Evolutionary conservation across 1,139 yeast genomes (phyloP).

Genomic region (Scheffersomyces insectosa): DNA sequence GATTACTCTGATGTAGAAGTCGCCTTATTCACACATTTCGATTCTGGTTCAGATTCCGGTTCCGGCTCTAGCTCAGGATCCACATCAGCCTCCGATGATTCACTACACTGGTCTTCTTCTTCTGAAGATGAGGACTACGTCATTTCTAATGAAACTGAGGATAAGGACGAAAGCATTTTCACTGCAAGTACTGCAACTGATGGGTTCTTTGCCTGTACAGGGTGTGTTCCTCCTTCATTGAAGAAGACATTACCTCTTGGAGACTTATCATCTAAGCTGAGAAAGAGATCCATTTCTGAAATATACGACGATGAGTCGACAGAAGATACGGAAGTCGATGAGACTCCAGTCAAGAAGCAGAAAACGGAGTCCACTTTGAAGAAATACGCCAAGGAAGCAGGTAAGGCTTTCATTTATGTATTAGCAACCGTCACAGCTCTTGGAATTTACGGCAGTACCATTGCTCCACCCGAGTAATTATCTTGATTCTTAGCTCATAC

Average conservation of each 20-base stretch:
- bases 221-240: background rate
- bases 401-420: slow-evolving; percentile 36
- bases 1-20: background rate
- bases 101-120: too few relatives aligned
- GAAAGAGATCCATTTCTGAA: background rate
- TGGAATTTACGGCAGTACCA: slow-evolving; percentile 36
- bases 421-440: slow-evolving; percentile 39
- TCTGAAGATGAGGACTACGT: too few relatives aligned
- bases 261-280: background rate
- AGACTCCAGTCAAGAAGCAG: background rate
- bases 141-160: too few relatives aligned
- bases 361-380: slow-evolving; percentile 12
- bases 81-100: too few relatives aligned
- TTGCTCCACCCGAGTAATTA: slow-evolving; percentile 3
- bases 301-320: background rate
- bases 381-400: slow-evolving; percentile 30
- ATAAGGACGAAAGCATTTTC: too few relatives aligned
- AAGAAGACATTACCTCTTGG: background rate
- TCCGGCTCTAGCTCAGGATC: too few relatives aligned
- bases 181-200: too few relatives aligned
- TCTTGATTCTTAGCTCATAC: too few relatives aligned
- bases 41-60: too few relatives aligned
- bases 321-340: slow-evolving; percentile 6
- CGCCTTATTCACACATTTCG: too few relatives aligned
- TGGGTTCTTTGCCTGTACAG: background rate